phyloP scores from a whole-genome alignment of 345 rosid species.

The Mallotus nudiflorus region DNA sequence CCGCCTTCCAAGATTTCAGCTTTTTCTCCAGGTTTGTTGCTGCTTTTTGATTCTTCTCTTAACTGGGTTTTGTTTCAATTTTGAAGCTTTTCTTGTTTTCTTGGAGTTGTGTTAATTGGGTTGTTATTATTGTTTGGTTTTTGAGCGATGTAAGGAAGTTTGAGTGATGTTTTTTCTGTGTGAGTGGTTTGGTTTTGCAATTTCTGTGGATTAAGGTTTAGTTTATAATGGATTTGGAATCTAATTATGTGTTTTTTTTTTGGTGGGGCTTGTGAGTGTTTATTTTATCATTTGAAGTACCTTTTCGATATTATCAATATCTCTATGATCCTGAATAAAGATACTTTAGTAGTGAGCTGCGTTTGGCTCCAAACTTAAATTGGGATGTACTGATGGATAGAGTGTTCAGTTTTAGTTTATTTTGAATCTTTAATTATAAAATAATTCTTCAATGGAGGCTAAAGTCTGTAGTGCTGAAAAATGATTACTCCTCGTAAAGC shows the following conservation, averaged over 20 bases:
- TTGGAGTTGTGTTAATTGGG: not conserved
- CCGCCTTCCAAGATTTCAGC: conserved; percentile 12
- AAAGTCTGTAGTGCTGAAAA: not conserved
- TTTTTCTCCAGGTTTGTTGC: conserved; percentile 28
- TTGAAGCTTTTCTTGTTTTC: not conserved
- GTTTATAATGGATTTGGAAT: conserved; percentile 2
- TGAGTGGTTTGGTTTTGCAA: conserved; percentile 7
- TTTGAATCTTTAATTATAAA: not conserved
- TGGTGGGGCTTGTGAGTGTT: conserved; percentile 9
- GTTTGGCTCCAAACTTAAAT: too few relatives aligned
- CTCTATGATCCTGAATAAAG: conserved; percentile 25
- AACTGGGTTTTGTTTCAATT: conserved; percentile 23
- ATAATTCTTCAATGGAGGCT: not conserved
- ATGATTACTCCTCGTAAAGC: conserved; percentile 1
- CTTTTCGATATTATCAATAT: conserved; percentile 12
- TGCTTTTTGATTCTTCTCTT: not conserved
- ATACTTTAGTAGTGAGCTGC: too few relatives aligned
- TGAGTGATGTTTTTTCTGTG: conserved; percentile 5
- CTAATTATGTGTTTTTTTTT: conserved; percentile 8
- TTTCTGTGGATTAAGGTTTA: conserved; percentile 16
- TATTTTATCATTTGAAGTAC: not conserved
- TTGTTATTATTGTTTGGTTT: not conserved
- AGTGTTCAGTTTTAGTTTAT: conserved; percentile 10
- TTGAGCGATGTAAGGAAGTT: not conserved
- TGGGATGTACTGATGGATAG: conserved; percentile 9